phyloP scores from a whole-genome alignment of 2,329 filamentous ascomycete genomes.

The Pyrenochaeta sp. region DNA sequence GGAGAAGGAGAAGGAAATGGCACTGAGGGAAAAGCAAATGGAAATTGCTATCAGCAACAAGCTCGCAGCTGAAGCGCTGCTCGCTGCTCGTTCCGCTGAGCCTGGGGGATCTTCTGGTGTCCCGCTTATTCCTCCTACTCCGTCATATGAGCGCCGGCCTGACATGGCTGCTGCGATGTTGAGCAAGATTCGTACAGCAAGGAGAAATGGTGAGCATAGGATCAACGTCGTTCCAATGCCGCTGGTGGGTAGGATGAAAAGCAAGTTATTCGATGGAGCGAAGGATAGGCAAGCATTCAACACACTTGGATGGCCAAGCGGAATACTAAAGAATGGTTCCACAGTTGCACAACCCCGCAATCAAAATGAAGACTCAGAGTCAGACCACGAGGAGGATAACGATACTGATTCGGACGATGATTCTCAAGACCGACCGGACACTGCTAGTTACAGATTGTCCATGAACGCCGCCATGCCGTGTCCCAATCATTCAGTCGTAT shows the following conservation, averaged over 20 bases:
- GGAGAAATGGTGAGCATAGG: constrained; percentile 4
- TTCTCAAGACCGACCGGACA: not conserved
- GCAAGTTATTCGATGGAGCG: constrained; percentile 27
- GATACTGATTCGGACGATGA: constrained; percentile 9
- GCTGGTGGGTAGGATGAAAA: constrained; percentile 29
- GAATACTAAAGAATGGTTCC: not conserved
- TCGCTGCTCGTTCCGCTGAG: constrained; percentile 18
- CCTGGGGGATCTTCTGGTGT: constrained; percentile 20
- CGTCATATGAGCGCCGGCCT: constrained; percentile 9
- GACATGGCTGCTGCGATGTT: constrained; percentile 17
- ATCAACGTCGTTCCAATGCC: constrained; percentile 28
- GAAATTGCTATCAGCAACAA: constrained; percentile 39
- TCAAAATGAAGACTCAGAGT: not conserved
- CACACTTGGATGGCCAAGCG: not conserved
- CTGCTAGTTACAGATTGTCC: not conserved
- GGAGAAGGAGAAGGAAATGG: constrained; percentile 22
- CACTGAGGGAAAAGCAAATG: constrained; percentile 27
- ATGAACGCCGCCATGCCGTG: not conserved
- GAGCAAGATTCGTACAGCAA: constrained; percentile 12
- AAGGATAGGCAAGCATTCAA: constrained; percentile 5
- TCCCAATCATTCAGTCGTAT: not conserved
- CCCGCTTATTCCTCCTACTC: constrained; percentile 38
- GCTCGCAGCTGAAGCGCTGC: constrained; percentile 34
- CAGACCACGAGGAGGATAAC: constrained; percentile 5
- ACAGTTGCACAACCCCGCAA: not conserved